A percentile compares a stretch with the other conserved stretches of the same genome.
phyloP scores from a whole-genome alignment of 352 stramenopile species.

The Pythium inflatum region DNA sequence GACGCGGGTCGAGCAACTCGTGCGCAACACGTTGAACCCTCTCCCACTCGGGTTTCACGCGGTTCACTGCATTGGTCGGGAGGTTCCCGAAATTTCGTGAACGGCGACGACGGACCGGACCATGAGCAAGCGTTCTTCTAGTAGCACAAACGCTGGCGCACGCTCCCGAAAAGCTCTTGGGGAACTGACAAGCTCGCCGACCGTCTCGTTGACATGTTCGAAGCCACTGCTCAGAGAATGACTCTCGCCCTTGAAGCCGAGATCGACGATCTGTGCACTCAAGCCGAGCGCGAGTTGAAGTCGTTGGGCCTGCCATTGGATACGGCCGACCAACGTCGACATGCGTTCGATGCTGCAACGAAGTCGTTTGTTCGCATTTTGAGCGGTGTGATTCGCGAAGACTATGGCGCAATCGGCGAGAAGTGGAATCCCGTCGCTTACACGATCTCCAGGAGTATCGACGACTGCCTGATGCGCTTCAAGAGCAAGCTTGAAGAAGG shows the following conservation, averaged over 20 bases:
- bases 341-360: slow-evolving; percentile 40
- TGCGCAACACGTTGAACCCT: slow-evolving; percentile 75
- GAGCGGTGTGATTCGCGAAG: slow-evolving; percentile 39
- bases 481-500: slow-evolving; percentile 13
- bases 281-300: slow-evolving; percentile 28
- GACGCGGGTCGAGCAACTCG: slow-evolving; percentile 62
- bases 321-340: slow-evolving; percentile 26
- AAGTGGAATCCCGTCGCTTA: background rate
- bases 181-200: slow-evolving; percentile 41
- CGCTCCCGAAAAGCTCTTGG: slow-evolving; percentile 38
- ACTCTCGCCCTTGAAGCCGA: slow-evolving; percentile 51
- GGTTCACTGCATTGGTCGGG: slow-evolving; percentile 85
- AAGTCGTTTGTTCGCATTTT: slow-evolving; percentile 42
- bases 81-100: slow-evolving; percentile 59
- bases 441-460: too few species aligned
- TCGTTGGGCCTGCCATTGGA: slow-evolving; percentile 34
- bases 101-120: slow-evolving; percentile 51
- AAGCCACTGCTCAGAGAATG: slow-evolving; percentile 53
- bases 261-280: slow-evolving; percentile 32
- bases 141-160: slow-evolving; percentile 50
- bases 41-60: slow-evolving; percentile 81
- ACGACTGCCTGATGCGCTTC: slow-evolving; percentile 45
- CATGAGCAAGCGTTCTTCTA: slow-evolving; percentile 66
- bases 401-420: slow-evolving; percentile 35
- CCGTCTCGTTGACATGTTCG: slow-evolving; percentile 48